phyloP scores from a whole-genome alignment of 805 yeast genomes.

The Wickerhamiella occidentalis region DNA sequence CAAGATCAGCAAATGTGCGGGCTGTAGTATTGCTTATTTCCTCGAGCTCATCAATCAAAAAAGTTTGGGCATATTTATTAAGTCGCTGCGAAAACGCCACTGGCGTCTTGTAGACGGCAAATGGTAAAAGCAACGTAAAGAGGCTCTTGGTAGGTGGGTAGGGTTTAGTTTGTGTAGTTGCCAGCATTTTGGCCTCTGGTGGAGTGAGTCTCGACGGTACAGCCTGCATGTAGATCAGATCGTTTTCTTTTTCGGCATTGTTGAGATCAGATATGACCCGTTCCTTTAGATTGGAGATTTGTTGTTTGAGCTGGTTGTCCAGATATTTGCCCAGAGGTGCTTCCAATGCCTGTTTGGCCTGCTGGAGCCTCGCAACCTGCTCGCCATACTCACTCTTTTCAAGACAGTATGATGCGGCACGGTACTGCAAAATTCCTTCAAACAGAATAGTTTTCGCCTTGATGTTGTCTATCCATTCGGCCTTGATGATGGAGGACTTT shows the following conservation, averaged over 20 bases:
- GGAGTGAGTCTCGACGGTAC: slow-evolving; percentile 40
- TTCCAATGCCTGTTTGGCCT: slow-evolving; percentile 24
- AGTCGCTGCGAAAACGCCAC: slow-evolving; percentile 59
- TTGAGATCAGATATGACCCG: slow-evolving; percentile 36
- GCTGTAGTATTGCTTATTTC: slow-evolving; percentile 20
- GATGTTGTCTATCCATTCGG: slow-evolving; percentile 56
- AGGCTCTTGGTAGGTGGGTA: slow-evolving; percentile 19
- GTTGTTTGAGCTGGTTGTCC: slow-evolving; percentile 23
- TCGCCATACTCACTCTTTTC: slow-evolving; percentile 50
- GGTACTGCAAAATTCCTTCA: slow-evolving; percentile 53
- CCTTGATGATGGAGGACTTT: slow-evolving; percentile 38
- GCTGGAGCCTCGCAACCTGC: slow-evolving; percentile 47
- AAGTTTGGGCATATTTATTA: slow-evolving; percentile 37
- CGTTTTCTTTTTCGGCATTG: slow-evolving; percentile 65
- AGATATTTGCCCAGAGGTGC: slow-evolving; percentile 31
- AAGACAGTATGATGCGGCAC: slow-evolving; percentile 43
- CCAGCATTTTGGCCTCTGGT: slow-evolving; percentile 11
- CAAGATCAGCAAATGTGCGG: slow-evolving; percentile 32
- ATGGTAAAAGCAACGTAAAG: slow-evolving; percentile 59
- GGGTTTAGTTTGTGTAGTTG: not conserved
- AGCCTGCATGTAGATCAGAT: slow-evolving; percentile 56
- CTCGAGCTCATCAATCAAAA: slow-evolving; percentile 29
- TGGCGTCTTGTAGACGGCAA: slow-evolving; percentile 49
- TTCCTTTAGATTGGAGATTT: slow-evolving; percentile 42
- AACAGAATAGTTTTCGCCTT: slow-evolving; percentile 53